phyloP scores from a whole-genome alignment of 345 rosid species.

The Gossypium australe region DNA sequence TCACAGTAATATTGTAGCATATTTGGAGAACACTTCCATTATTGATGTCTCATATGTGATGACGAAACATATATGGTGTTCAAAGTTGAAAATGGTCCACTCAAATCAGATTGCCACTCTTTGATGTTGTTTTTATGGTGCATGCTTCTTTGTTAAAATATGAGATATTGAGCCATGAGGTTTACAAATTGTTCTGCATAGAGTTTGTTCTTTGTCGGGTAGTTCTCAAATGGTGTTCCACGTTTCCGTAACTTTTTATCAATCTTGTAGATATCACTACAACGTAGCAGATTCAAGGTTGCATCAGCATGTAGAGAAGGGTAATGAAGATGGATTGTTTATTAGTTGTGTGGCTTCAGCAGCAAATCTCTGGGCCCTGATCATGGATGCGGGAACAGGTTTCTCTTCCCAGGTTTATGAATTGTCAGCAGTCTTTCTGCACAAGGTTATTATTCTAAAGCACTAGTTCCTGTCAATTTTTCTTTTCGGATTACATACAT shows the following conservation, averaged over 20 bases:
- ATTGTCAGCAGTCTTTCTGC: conserved; percentile 71
- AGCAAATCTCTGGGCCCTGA: conserved; percentile 86
- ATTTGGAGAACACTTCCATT: not conserved
- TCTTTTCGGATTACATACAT: not conserved
- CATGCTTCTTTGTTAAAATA: not conserved
- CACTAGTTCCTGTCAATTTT: conserved; percentile 10
- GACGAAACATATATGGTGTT: not conserved
- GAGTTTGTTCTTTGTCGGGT: not conserved
- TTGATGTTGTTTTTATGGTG: not conserved
- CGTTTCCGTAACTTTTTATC: conserved; percentile 2
- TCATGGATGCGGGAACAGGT: conserved; percentile 99
- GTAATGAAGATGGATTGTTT: conserved; percentile 83
- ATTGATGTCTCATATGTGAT: not conserved
- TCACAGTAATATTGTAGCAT: not conserved
- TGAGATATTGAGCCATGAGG: not conserved
- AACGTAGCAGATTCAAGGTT: conserved; percentile 83
- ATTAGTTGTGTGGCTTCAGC: conserved; percentile 91
- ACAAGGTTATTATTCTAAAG: conserved; percentile 52
- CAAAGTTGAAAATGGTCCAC: not conserved
- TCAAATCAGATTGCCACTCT: not conserved
- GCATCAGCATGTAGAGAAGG: conserved; percentile 79
- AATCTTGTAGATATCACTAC: conserved; percentile 74
- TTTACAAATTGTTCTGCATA: not conserved
- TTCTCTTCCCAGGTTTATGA: conserved; percentile 85
- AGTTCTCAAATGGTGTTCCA: not conserved